phyloP scores from a whole-genome alignment of 305 asterid species.

The Fraxinus floribunda region DNA sequence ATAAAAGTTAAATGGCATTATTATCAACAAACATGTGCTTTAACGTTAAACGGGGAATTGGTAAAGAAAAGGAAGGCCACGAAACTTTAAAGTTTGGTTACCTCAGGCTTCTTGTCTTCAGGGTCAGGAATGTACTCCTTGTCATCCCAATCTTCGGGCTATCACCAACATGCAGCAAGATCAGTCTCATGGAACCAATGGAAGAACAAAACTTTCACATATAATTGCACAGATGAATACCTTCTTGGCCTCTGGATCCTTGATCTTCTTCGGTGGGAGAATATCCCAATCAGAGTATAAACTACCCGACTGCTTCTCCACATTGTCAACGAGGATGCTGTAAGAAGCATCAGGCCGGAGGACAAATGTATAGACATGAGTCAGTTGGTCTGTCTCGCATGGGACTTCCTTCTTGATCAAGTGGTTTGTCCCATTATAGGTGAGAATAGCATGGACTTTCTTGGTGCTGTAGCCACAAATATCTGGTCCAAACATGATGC shows the following conservation, averaged over 20 bases:
- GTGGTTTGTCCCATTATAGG: slow-evolving; percentile 70
- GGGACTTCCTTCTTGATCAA: slow-evolving; percentile 98
- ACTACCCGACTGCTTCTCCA: slow-evolving; percentile 89
- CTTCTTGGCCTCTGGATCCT: slow-evolving; percentile 95
- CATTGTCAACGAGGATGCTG: slow-evolving; percentile 85
- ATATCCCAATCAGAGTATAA: slow-evolving; percentile 90
- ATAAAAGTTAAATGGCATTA: too few species aligned
- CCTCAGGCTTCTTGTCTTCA: slow-evolving; percentile 16
- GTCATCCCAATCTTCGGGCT: slow-evolving; percentile 88
- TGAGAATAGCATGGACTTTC: slow-evolving; percentile 91
- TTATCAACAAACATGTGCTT: neutral
- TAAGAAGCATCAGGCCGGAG: slow-evolving; percentile 94
- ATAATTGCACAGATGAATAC: slow-evolving; percentile 25
- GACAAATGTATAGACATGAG: slow-evolving; percentile 82
- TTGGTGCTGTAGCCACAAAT: slow-evolving; percentile 92
- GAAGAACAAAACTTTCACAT: neutral
- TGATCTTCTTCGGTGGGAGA: slow-evolving; percentile 81
- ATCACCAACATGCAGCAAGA: slow-evolving; percentile 25
- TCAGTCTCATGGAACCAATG: neutral
- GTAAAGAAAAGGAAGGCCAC: neutral
- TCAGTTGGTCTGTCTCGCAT: slow-evolving; percentile 89
- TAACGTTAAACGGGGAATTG: neutral
- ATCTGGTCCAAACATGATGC: slow-evolving; percentile 99
- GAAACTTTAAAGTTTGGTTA: slow-evolving; percentile 11
- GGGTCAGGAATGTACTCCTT: too few species aligned